Evolutionary conservation across 2,329 filamentous ascomycete species (phyloP).

Genomic region (Laburnicola sp.): DNA sequence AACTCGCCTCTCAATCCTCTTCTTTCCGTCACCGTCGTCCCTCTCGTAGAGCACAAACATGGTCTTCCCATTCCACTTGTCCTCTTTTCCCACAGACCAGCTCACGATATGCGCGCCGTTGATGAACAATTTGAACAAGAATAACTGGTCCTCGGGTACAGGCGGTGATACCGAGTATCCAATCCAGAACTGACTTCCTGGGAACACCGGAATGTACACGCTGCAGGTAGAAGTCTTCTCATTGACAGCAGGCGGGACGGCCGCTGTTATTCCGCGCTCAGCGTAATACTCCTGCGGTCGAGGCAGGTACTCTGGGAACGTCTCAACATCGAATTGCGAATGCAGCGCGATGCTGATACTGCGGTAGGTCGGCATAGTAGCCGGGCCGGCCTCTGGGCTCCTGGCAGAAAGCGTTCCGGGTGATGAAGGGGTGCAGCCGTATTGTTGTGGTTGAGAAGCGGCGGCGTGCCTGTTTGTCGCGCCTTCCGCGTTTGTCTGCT

Average conservation of each 20-base stretch:
- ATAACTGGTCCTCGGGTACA: slow-evolving; percentile 37
- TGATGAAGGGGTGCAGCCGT: not conserved
- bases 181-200: slow-evolving; percentile 51
- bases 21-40: slow-evolving; percentile 32
- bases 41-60: slow-evolving; percentile 50
- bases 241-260: slow-evolving; percentile 19
- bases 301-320: slow-evolving; percentile 45
- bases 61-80: slow-evolving; percentile 50
- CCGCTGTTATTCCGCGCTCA: slow-evolving; percentile 7
- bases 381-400: not conserved
- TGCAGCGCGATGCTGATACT: slow-evolving; percentile 47
- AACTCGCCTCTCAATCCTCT: slow-evolving; percentile 46
- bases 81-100: slow-evolving; percentile 50
- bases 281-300: slow-evolving; percentile 21
- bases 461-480: not conserved
- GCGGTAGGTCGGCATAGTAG: slow-evolving; percentile 37
- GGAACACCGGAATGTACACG: slow-evolving; percentile 42
- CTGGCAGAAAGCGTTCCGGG: not conserved
- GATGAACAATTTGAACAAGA: slow-evolving; percentile 54
- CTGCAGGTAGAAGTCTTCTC: slow-evolving; percentile 35
- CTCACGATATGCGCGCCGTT: slow-evolving; percentile 45
- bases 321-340: slow-evolving; percentile 48
- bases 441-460: not conserved
- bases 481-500: not conserved
- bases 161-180: slow-evolving; percentile 41